phyloP scores from a whole-genome alignment of 176 grass and related monocot species.

The Thinopyrum elongatum region DNA sequence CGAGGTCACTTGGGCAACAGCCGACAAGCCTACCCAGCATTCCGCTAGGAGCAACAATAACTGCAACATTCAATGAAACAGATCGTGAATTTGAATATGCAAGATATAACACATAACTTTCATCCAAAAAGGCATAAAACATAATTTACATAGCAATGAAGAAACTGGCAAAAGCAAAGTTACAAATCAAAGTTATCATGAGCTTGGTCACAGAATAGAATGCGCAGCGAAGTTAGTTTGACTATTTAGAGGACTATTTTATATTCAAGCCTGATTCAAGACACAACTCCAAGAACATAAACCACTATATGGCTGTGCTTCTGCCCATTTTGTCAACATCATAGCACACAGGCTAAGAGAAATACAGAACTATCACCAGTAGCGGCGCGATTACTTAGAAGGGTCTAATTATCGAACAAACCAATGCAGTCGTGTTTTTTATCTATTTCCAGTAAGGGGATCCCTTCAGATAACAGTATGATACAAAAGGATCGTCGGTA shows the following conservation, averaged over 20 bases:
- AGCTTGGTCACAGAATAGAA: not conserved
- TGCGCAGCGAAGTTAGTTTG: not conserved
- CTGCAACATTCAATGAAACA: slow-evolving; percentile 57
- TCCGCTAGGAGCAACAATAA: slow-evolving; percentile 96
- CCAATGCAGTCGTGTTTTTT: not conserved
- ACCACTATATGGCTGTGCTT: not conserved
- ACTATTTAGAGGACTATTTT: slow-evolving; percentile 10
- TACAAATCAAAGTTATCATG: not conserved
- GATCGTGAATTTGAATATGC: slow-evolving; percentile 16
- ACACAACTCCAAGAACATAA: not conserved
- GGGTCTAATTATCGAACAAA: not conserved
- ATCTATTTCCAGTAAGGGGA: not conserved
- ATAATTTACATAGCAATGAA: slow-evolving; percentile 8
- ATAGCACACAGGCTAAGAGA: not conserved
- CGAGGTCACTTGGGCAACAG: slow-evolving; percentile 96
- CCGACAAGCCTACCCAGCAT: slow-evolving; percentile 96
- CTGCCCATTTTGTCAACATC: not conserved
- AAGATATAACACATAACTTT: slow-evolving; percentile 12
- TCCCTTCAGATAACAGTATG: not conserved
- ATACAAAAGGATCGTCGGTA: not conserved
- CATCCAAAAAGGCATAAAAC: not conserved
- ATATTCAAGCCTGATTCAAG: slow-evolving; percentile 10
- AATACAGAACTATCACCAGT: not conserved
- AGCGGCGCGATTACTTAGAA: not conserved
- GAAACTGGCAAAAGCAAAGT: slow-evolving; percentile 18